Conservation (phyloP, 202 grass and related monocot species). For the Panicum virgatum region DNA sequence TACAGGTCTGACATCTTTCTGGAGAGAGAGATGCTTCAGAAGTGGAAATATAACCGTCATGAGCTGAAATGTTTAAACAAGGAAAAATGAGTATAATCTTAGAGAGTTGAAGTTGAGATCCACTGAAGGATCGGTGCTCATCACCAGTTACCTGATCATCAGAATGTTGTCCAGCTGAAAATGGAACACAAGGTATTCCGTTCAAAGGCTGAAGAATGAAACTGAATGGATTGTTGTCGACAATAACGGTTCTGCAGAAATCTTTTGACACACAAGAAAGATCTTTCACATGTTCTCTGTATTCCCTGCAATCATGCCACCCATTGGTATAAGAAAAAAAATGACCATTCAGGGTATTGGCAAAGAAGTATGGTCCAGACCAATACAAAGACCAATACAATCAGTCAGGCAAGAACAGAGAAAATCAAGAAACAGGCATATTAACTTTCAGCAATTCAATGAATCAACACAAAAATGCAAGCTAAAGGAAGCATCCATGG, state of each 20-base stretch:
- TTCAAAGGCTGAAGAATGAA: conserved; percentile 97
- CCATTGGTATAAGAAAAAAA: conserved; percentile 37
- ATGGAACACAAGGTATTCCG: conserved; percentile 93
- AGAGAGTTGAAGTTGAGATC: conserved; percentile 2
- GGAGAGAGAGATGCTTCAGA: conserved; percentile 78
- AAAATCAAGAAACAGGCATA: neutral
- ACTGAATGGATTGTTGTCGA: conserved; percentile 97
- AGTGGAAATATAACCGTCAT: conserved; percentile 87
- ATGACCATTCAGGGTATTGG: neutral
- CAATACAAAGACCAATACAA: neutral
- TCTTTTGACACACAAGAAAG: conserved; percentile 82
- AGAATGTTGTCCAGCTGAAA: conserved; percentile 76
- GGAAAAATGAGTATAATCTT: conserved; percentile 27
- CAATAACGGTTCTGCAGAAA: conserved; percentile 73
- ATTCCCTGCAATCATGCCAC: conserved; percentile 64
- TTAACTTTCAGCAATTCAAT: neutral
- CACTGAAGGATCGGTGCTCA: neutral
- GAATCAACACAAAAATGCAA: neutral
- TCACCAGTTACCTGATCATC: conserved; percentile 81
- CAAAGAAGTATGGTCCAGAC: neutral
- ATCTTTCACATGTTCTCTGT: conserved; percentile 97
- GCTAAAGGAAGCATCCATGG: conserved; percentile 3
- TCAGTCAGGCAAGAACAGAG: neutral
- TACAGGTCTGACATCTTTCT: conserved; percentile 84
- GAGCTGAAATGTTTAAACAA: conserved; percentile 66